Evolutionary conservation across 768 basidiomycete species (phyloP), one percentile per base, ranked within the genome.

Genomic region (Mycena rebaudengoi): DNA sequence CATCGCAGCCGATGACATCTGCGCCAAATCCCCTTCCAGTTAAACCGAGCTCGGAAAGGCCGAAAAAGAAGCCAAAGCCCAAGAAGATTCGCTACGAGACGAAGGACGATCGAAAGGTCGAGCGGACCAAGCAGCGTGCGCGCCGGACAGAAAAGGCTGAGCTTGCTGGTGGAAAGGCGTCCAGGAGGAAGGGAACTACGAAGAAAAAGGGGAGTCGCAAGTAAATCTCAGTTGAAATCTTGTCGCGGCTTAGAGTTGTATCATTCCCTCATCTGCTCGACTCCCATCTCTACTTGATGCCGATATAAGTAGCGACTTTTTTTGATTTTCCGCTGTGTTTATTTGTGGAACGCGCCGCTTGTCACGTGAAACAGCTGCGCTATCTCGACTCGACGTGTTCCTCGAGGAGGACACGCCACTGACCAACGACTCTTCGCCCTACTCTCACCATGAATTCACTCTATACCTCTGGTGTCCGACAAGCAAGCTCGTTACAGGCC

Each of bases 381-480:
- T 10, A 37, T 18, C 18, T 10, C 35, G 35, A 37, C 26, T 28
- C 26, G 39, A 53, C 10, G 26, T n/a, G n/a, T n/a, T n/a, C 20
- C 5, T 21, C 37, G 18, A 35, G 25, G 35, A 10, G 35, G 35
- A 37, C 35, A 10, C 18, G 35, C n/a, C n/a, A n/a, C n/a, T n/a
- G n/a, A n/a, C n/a, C n/a, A n/a, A n/a, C n/a, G n/a, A n/a, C n/a
- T n/a, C n/a, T n/a, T n/a, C n/a, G n/a, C n/a, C n/a, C n/a, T 8
- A 39, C 4, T 21, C 33, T 23, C 12, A 48, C 74, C 37, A 98
- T 98, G 96, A 97, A 98, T 78, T 96, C 95, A 33, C 84, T 98
- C 16, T 98, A 98, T 79, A 95, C 95, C 0, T 90, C 93, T 39
- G 96, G 95, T 3, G 91, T 97, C 20, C 87, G 96, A 33, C 96